Evolutionary conservation across 352 stramenopile genomes (phyloP).

Genomic region (Elongisporangium undulatum): DNA sequence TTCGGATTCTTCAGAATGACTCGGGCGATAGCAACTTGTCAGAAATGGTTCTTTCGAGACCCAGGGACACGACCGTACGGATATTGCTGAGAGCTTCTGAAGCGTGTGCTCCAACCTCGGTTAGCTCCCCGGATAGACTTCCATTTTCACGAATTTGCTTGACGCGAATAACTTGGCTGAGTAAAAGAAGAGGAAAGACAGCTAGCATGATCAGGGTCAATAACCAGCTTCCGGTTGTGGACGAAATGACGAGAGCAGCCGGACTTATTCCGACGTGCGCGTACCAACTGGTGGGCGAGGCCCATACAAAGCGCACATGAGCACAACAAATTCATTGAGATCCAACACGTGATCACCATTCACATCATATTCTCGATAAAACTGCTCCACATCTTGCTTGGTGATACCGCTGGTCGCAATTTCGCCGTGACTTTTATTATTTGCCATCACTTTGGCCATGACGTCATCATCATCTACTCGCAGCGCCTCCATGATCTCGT

Average conservation of each 20-base stretch:
- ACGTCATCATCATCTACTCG: conserved; percentile 64
- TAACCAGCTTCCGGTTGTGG: conserved; percentile 49
- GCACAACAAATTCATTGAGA: conserved; percentile 64
- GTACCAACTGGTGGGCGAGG: not conserved
- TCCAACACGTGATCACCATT: conserved; percentile 48
- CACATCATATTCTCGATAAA: conserved; percentile 54
- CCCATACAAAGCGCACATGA: conserved; percentile 51
- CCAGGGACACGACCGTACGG: conserved; percentile 26
- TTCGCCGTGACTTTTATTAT: conserved; percentile 1
- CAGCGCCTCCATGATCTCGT: conserved; percentile 72
- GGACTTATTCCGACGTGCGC: not conserved
- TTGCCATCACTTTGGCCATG: conserved; percentile 31
- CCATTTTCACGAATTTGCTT: conserved; percentile 9
- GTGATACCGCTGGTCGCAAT: conserved; percentile 39
- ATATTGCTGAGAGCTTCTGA: conserved; percentile 43
- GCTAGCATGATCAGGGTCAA: conserved; percentile 54
- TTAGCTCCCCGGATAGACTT: conserved; percentile 12
- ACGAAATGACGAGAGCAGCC: conserved; percentile 21
- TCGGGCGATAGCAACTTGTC: conserved; percentile 25
- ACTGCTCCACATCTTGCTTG: conserved; percentile 42
- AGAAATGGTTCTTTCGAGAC: conserved; percentile 16
- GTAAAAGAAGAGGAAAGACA: conserved; percentile 56
- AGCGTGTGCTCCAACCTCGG: conserved; percentile 29
- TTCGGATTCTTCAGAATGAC: conserved; percentile 33
- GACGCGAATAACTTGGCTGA: conserved; percentile 28